Evolutionary conservation across 768 basidiomycete genomes (phyloP), one percentile per base, ranked within the genome.

Genomic region (Termitomyces sp.): DNA sequence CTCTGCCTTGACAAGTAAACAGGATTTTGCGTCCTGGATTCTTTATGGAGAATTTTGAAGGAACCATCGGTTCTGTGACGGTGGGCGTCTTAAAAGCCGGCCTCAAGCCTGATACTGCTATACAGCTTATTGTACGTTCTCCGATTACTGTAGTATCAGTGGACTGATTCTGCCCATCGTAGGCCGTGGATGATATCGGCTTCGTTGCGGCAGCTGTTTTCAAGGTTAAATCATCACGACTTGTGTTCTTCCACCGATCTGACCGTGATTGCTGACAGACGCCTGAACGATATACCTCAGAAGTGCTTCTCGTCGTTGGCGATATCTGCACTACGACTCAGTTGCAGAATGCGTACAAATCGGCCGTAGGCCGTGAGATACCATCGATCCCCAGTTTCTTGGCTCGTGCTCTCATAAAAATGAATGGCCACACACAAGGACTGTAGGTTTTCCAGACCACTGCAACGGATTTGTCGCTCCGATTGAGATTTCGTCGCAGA

Each of bases 31-130:
- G 75, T 6, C 76, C 76, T 3, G 71, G 66, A 9, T 75, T 77
- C 55, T 78, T 78, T 61, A 74, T 77, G 75, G 77, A 77, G 51
- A 77, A 77, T 52, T 77, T 73, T 41, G 69, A 75, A 9, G 70
- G 73, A 4, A 66, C 64, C 3, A 68, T 77, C 20, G 77, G 77
- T 5, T 62, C 68, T 2, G 64, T 78, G 29, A 69, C 75, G 1
- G 65, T 65, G 3, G 68, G 66, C 33, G 71, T 75, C 2, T 50
- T 78, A 7, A 70, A 64, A 28, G 60, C 51, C 24, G 76, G 75
- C 3, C 60, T 77, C 20, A 68, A 73, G 51, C 65, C 67, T 3
- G 60, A 61, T 12, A 73, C 75, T 1, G 70, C 69, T 24, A 34
- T 74, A 1, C 69, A 69, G 42, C 54, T 76, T 18, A 65, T 77